Evolutionary conservation across 225 moss, liverwort and hornwort species (phyloP), one percentile per base, ranked within the genome.

Genomic region (Rhytidiadelphus loreus): DNA sequence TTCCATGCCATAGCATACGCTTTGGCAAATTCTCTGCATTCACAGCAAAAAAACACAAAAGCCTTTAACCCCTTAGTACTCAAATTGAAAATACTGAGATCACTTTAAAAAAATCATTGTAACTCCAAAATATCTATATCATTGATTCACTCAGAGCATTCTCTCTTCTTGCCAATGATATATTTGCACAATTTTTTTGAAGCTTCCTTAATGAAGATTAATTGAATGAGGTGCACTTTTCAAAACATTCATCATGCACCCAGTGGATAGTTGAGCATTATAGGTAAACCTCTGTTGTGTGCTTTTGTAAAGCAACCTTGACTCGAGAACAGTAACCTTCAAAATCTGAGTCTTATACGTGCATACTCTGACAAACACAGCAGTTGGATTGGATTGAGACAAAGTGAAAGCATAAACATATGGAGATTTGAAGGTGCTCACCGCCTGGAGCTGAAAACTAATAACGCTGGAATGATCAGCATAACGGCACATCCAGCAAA

Each of bases 401-500:
- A 17, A 89, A 75, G 30, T 59, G 33, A 82, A 50, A 77, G 53
- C 16, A 71, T 79, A 71, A 73, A 41, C 28, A 77, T 72, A 77
- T 80, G 17, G 74, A 78, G 44, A 61, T 35, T 85, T 72, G 60
- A 28, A 80, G 56, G 69, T 75, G 50, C 86, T 89, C 86, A 99
- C 98, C 92, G 94, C 87, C 97, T 94, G 60, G 98, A 95, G 74
- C 85, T 93, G 92, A 92, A 96, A 59, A 97, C 97, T 65, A 99
- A 86, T 78, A 92, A 95, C 35, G 97, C 95, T 86, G 97, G 98
- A 87, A 99, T 93, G 80, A 99, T 95, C 87, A 99, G 92, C 98
- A 99, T 99, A 20, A 99, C 95, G 78, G 92, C 93, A 90, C 96
- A 97, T 70, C 98, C 98, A 65, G 96, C 97, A 93, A 96, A 99